A percentile compares a stretch with the other conserved stretches of the same genome.
Evolutionary conservation across 139 green algal genomes (phyloP).

Genomic region (Chlamydomonas schloesseri): DNA sequence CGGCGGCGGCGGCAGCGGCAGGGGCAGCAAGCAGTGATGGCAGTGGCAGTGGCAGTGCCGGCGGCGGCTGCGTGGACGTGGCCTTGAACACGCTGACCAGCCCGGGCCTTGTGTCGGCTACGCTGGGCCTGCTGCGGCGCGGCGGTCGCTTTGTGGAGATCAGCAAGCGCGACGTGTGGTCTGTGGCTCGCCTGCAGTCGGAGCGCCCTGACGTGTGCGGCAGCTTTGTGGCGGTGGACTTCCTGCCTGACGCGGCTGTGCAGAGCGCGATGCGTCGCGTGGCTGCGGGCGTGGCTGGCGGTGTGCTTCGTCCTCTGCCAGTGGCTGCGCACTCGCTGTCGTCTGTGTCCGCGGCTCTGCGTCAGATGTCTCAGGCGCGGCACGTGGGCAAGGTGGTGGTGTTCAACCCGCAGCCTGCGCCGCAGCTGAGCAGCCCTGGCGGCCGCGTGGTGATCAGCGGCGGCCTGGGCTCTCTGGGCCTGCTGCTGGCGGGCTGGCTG

Average conservation of each 20-base stretch:
- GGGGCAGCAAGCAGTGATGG: too few species aligned
- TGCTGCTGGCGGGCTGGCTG: conserved; percentile 75
- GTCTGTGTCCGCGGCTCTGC: conserved; percentile 75
- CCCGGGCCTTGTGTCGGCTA: conserved; percentile 84
- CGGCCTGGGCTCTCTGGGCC: conserved; percentile 77
- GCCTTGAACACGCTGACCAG: conserved; percentile 90
- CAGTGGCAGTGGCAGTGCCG: too few species aligned
- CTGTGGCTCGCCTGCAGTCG: conserved; percentile 62
- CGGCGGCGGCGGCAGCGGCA: conserved; percentile 4
- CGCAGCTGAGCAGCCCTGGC: not conserved
- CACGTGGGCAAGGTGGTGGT: conserved; percentile 92
- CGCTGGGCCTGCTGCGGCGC: conserved; percentile 63
- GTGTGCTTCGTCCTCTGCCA: conserved; percentile 57
- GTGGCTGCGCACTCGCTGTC: conserved; percentile 50
- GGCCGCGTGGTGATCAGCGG: conserved; percentile 72
- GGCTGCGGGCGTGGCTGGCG: conserved; percentile 50
- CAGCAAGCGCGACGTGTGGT: conserved; percentile 91
- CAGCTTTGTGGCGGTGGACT: conserved; percentile 88
- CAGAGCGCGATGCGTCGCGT: conserved; percentile 59
- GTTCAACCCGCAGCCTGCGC: conserved; percentile 22
- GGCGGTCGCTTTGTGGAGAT: conserved; percentile 88
- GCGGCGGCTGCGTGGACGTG: conserved; percentile 56
- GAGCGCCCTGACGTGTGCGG: conserved; percentile 86
- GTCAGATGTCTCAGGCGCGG: conserved; percentile 86
- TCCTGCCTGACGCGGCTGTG: conserved; percentile 78